Evolutionary conservation across 345 rosid genomes (phyloP), one percentile per base, ranked within the genome.

Genomic region (Lenwebbia sp.): DNA sequence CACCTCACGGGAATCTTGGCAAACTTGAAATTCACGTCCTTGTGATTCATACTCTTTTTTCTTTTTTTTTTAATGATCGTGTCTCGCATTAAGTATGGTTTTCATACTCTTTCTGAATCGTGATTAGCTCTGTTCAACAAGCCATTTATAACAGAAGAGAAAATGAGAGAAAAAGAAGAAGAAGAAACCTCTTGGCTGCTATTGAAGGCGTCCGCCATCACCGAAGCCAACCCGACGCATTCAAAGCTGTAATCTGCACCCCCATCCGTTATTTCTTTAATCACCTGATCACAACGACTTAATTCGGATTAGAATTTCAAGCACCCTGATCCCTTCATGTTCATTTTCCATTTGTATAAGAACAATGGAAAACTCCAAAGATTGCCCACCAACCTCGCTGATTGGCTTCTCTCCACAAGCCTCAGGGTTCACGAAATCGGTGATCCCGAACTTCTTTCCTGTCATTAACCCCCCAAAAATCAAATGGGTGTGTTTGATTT

Each of bases 231-330:
- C 23, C 98, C 97, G 86, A 96, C 85, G 87, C 98, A 95, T 86
- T 94, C 98, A 28, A 96, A 96, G 93, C 94, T 92, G 50, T 93
- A 96, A 84, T 96, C 98, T 41, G 92, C 96, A 55, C 96, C 98
- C n/a, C 92, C 93, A 12, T 87, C 91, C 5, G 96, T 93, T 88
- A 92, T 91, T 87, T 93, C 96, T 52, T 85, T 89, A 14, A 94
- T 93, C 26, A 94, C 94, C 98, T 94, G 74, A 4, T 40, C 65
- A 84, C 28, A 1, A 11, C 21, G 6, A 58, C 4, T 13, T 14
- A 21, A 28, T 26, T 37, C 49, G 30, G 26, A 23, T 70, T 74
- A 47, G 22, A 25, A 25, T 60, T 49, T 13, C 53, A 78, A 26
- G 19, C 15, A 49, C 28, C 3, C 62, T 14, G 53, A 26, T 40